Conservation (phyloP, 208 protist species). For the Trichomonas vaginalis region DNA sequence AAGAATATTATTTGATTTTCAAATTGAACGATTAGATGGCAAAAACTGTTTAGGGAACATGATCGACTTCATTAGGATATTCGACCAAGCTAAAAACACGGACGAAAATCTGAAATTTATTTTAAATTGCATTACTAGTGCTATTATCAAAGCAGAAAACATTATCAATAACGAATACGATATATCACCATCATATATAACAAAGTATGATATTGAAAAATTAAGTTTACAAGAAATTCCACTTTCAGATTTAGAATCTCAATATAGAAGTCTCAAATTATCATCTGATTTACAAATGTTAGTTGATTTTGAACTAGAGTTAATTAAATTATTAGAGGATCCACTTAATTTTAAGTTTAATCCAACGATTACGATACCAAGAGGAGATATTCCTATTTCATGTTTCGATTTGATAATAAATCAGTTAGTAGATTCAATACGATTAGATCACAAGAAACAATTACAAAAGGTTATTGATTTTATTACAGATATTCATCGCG, state of each 20-base stretch:
- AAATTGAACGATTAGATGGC: no score
- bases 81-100: no score
- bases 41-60: no score
- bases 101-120: no score
- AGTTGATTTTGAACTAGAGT: neutral
- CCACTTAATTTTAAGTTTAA: neutral
- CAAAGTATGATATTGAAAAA: neutral
- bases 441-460: neutral
- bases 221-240: no score
- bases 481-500: neutral
- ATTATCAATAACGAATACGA: no score
- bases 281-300: neutral
- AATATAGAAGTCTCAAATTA: neutral
- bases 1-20: no score
- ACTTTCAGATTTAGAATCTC: no score
- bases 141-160: no score
- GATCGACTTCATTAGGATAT: no score
- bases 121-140: no score
- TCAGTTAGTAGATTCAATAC: neutral
- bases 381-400: neutral
- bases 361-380: neutral
- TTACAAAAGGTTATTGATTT: neutral
- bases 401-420: neutral
- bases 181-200: no score
- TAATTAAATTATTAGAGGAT: neutral